A percentile compares a stretch with the other conserved stretches of the same genome.
phyloP scores from a whole-genome alignment of 2,329 filamentous ascomycete genomes.

The Curvularia lunata region DNA sequence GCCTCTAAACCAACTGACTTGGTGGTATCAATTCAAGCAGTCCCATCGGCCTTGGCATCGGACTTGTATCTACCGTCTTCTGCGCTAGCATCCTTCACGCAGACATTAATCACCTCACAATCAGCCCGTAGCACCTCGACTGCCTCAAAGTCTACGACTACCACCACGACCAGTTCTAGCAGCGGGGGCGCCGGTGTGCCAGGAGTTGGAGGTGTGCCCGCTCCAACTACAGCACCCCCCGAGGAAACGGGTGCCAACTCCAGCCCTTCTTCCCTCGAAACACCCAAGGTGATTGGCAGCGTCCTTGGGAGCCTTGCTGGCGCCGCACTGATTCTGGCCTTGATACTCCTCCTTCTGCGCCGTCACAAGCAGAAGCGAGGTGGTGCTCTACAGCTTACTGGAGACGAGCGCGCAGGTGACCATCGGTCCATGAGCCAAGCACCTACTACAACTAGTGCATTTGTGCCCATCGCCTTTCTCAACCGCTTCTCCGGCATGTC shows the following conservation, averaged over 20 bases:
- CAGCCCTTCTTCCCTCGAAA: conserved; percentile 48
- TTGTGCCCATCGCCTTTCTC: conserved; percentile 50
- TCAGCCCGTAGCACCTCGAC: conserved; percentile 17
- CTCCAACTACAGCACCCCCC: conserved; percentile 21
- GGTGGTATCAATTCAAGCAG: conserved; percentile 6
- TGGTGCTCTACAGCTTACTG: conserved; percentile 41
- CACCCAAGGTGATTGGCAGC: conserved; percentile 64
- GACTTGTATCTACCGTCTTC: conserved; percentile 19
- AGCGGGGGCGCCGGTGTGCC: conserved; percentile 24
- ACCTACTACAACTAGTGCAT: conserved; percentile 45
- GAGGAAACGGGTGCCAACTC: conserved; percentile 15
- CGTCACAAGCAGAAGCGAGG: conserved; percentile 55
- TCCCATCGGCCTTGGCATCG: conserved; percentile 15
- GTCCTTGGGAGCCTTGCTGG: conserved; percentile 69
- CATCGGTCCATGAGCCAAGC: conserved; percentile 48
- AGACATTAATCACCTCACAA: conserved; percentile 19
- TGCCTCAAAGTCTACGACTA: conserved; percentile 17
- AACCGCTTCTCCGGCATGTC: conserved; percentile 50
- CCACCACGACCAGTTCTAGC: conserved; percentile 17
- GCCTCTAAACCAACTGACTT: conserved; percentile 8
- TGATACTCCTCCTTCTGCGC: conserved; percentile 60
- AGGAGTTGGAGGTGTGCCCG: conserved; percentile 23
- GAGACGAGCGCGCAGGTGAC: conserved; percentile 32
- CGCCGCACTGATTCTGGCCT: conserved; percentile 57
- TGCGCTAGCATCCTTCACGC: conserved; percentile 15